Evolutionary conservation across 441 rosid species (phyloP), one percentile per base, ranked within the genome.

Genomic region (Aquilaria agallochum): DNA sequence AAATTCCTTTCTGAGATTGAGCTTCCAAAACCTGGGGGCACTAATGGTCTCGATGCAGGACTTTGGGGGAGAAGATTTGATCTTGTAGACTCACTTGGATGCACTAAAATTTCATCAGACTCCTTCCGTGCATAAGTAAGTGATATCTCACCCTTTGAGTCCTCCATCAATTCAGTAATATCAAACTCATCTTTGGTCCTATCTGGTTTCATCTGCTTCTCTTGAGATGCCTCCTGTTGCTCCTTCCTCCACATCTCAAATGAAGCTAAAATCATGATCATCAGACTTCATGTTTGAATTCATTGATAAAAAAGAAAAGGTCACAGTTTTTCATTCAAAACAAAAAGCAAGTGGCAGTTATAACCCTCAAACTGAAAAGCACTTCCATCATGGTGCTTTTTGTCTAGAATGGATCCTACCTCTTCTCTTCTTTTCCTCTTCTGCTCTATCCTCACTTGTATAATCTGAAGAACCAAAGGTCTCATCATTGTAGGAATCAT

Each of bases 221-320:
- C 99, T 74, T 85, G 92, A 68, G 86, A 87, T 72, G 81, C 81
- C 75, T 85, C 90, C 8, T 86, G 96, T 13, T 95, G 98, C 78
- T 92, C 98, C 84, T 87, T 92, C 83, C 99, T 84, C 90, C 89
- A 82, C 71, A 89, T 75, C 78, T 95, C 99, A 68, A 95, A 95
- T 66, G 98, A 83, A 76, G 80, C 99, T 95, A 80, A 62, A 15
- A 75, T 56, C 40, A 69, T 63, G 63, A 15, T 52, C 67, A 70
- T 55, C 32, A 65, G 51, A 74, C 36, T 46, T 74, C 64, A 60
- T 69, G 56, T 66, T 60, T 52, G n/a, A 64, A 48, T 48, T 71
- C n/a, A 54, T 57, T 62, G 15, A 64, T 45, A 63, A 64, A 48
- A 33, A 59, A 56, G 68, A 53, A 50, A 58, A 49, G 9, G 61